Conservation (phyloP, 2,329 filamentous ascomycete genomes). For the Ceratocystis cubensis region DNA sequence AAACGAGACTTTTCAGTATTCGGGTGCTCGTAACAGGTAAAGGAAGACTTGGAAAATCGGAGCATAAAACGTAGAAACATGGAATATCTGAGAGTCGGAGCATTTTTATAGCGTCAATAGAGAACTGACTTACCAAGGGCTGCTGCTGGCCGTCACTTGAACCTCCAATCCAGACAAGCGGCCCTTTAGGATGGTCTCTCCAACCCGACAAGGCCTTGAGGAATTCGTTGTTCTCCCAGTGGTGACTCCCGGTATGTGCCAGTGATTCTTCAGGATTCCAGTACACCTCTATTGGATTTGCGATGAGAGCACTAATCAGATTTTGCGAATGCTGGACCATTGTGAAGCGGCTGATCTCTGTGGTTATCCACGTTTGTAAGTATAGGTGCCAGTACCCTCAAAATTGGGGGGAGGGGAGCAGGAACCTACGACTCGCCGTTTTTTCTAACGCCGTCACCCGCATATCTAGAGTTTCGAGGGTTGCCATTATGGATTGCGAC, state of each 20-base stretch:
- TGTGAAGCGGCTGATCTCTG: constrained; percentile 20
- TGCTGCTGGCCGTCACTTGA: neutral
- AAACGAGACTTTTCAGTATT: constrained; percentile 18
- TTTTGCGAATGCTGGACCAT: constrained; percentile 14
- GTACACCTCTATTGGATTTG: constrained; percentile 24
- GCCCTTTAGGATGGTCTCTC: constrained; percentile 10
- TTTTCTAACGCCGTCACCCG: constrained; percentile 14
- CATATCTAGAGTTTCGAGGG: constrained; percentile 16
- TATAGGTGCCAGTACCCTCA: neutral
- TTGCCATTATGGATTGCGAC: constrained; percentile 27
- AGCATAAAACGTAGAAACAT: constrained; percentile 17
- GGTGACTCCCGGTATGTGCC: neutral
- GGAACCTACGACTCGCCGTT: constrained; percentile 6
- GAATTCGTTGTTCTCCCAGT: constrained; percentile 21
- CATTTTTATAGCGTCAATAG: constrained; percentile 16
- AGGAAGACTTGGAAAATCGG: constrained; percentile 10
- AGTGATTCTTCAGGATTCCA: constrained; percentile 24
- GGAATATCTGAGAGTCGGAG: constrained; percentile 12
- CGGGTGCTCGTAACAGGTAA: constrained; percentile 16
- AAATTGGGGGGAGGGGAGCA: neutral
- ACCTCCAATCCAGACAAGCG: constrained; percentile 19
- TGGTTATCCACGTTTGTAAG: neutral
- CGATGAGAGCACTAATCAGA: constrained; percentile 11
- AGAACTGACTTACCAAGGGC: constrained; percentile 18
- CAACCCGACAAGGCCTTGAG: constrained; percentile 14